phyloP scores from a whole-genome alignment of 2,329 filamentous ascomycete genomes.

The Aspergillus tamarii region DNA sequence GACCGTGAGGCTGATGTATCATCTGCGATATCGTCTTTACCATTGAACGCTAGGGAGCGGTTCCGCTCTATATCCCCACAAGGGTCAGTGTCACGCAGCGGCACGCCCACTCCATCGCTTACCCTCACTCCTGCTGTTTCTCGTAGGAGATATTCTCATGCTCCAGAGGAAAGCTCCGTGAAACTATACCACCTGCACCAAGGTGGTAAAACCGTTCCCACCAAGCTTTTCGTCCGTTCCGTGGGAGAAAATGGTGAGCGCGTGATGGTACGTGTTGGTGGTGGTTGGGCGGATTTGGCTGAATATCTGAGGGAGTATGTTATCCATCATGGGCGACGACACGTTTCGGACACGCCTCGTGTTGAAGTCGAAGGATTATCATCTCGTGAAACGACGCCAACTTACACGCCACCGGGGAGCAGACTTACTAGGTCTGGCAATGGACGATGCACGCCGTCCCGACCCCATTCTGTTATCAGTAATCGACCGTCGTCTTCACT shows the following conservation, averaged over 20 bases:
- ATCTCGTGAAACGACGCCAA: conserved; percentile 33
- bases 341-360: conserved; percentile 56
- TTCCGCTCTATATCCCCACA: conserved; percentile 38
- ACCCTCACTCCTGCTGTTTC: conserved; percentile 64
- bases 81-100: conserved; percentile 47
- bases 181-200: conserved; percentile 90
- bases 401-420: conserved; percentile 31
- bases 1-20: conserved; percentile 38
- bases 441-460: conserved; percentile 40
- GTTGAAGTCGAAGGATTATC: conserved; percentile 59
- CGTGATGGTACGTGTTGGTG: conserved; percentile 96
- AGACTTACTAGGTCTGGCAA: conserved; percentile 26
- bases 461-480: conserved; percentile 41
- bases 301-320: conserved; percentile 95
- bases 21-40: conserved; percentile 37
- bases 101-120: conserved; percentile 68
- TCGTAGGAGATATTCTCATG: conserved; percentile 39
- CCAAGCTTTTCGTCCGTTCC: conserved; percentile 91
- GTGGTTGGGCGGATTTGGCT: conserved; percentile 95
- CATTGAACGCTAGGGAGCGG: conserved; percentile 46
- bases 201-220: conserved; percentile 79
- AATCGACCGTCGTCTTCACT: conserved; percentile 44
- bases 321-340: conserved; percentile 81
- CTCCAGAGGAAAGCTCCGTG: conserved; percentile 69
- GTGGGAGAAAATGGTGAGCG: conserved; percentile 89